These are phyloP conservation scores for Botrytis galanthina DNA, from an alignment of 2,329 filamentous ascomycete species.

Conservation along the genomic window DNA sequence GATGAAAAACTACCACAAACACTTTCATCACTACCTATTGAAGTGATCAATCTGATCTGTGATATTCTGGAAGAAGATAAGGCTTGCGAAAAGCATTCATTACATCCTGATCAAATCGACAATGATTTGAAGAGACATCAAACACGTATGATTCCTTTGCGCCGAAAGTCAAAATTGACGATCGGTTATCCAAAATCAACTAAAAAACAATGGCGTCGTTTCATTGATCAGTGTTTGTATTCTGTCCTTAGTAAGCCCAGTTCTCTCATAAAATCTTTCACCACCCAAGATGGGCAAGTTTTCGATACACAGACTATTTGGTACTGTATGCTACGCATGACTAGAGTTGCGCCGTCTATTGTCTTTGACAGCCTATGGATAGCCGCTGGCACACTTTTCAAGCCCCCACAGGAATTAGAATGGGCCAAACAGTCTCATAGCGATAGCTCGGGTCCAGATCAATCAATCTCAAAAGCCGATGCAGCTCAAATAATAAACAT, in stretches of 20 bases:
- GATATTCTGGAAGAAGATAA: slow-evolving; percentile 57
- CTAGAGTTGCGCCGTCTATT: slow-evolving; percentile 54
- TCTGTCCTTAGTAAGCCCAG: slow-evolving; percentile 59
- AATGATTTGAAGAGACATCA: slow-evolving; percentile 24
- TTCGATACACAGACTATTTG: slow-evolving; percentile 61
- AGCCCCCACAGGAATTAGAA: slow-evolving; percentile 45
- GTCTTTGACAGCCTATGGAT: slow-evolving; percentile 66
- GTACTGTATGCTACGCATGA: slow-evolving; percentile 62
- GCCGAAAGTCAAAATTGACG: slow-evolving; percentile 3
- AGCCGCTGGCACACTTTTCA: slow-evolving; percentile 56
- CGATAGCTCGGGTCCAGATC: slow-evolving; percentile 15
- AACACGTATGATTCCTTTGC: slow-evolving; percentile 6
- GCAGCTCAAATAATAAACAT: slow-evolving; percentile 46
- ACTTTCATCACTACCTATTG: slow-evolving; percentile 52
- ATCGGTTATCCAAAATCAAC: not conserved
- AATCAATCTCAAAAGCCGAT: slow-evolving; percentile 32
- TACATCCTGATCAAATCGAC: slow-evolving; percentile 40
- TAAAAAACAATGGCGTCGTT: slow-evolving; percentile 52
- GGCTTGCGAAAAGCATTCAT: slow-evolving; percentile 50
- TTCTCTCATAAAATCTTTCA: slow-evolving; percentile 57
- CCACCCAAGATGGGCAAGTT: slow-evolving; percentile 46
- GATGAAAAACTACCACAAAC: slow-evolving; percentile 51
- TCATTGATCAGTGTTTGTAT: slow-evolving; percentile 64
- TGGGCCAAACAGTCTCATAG: slow-evolving; percentile 29
- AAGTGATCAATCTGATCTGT: slow-evolving; percentile 59